A percentile compares a stretch with the other conserved stretches of the same genome.
These are phyloP conservation scores for Hsuehochloa calcarea DNA, from an alignment of 176 grass and related monocot genomes.

Conservation along the genomic window DNA sequence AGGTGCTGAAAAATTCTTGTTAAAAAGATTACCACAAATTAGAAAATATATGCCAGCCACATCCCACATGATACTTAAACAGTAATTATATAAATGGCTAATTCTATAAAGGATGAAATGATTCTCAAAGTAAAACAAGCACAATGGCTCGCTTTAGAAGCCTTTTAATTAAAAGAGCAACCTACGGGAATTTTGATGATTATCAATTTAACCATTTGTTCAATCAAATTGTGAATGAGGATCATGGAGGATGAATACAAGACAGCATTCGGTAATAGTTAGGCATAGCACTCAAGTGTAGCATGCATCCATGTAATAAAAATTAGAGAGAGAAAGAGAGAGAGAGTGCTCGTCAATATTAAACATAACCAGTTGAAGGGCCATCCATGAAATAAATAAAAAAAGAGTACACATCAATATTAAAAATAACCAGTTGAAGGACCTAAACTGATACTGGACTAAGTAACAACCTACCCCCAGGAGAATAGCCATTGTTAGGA, in stretches of 20 bases:
- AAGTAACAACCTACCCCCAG: neutral
- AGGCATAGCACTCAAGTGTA: neutral
- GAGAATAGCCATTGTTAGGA: neutral
- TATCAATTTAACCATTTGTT: neutral
- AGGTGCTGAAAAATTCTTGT: neutral
- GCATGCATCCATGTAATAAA: neutral
- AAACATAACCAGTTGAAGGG: neutral
- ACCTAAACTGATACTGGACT: neutral
- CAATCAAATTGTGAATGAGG: neutral
- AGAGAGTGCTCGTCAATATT: neutral
- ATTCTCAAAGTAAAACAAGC: neutral
- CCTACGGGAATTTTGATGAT: neutral
- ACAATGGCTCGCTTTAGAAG: neutral
- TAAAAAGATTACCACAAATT: slow-evolving; percentile 8
- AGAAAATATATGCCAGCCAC: neutral
- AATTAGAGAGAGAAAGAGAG: neutral
- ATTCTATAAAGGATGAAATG: neutral
- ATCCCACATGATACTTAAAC: neutral
- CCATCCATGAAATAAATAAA: neutral
- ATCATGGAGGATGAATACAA: neutral
- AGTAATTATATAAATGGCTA: neutral
- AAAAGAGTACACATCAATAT: neutral
- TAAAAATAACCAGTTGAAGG: neutral
- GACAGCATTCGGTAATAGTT: neutral
- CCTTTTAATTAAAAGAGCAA: neutral